Evolutionary conservation across 805 yeast genomes (phyloP).

Genomic region (Myxozyma vanderwaltii): DNA sequence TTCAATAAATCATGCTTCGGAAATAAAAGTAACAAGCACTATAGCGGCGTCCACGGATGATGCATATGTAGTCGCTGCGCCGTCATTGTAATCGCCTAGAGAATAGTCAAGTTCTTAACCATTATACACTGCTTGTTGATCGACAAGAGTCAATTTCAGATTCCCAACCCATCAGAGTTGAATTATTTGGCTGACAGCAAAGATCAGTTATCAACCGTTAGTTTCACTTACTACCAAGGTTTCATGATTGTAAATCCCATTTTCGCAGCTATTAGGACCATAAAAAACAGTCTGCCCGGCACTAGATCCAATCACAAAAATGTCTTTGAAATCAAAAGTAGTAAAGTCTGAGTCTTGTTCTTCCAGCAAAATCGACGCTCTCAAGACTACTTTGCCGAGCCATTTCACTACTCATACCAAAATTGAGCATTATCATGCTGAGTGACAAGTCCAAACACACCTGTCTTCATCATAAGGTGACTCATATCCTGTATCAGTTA

Average conservation of each 20-base stretch:
- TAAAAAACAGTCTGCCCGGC: slow-evolving; percentile 55
- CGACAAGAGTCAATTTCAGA: slow-evolving; percentile 64
- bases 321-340: slow-evolving; percentile 46
- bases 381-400: slow-evolving; percentile 60
- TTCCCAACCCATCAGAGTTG: slow-evolving; percentile 56
- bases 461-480: slow-evolving; percentile 58
- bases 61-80: slow-evolving; percentile 49
- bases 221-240: slow-evolving; percentile 45
- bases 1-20: slow-evolving; percentile 62
- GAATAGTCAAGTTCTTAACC: slow-evolving; percentile 52
- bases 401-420: slow-evolving; percentile 45
- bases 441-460: slow-evolving; percentile 55
- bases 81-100: slow-evolving; percentile 52
- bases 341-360: slow-evolving; percentile 55
- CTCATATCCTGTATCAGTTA: slow-evolving; percentile 56
- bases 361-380: slow-evolving; percentile 58
- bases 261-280: slow-evolving; percentile 55
- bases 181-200: background rate
- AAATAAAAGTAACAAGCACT: slow-evolving; percentile 55
- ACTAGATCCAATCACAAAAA: slow-evolving; percentile 55
- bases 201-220: background rate
- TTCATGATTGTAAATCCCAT: slow-evolving; percentile 57
- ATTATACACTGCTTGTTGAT: slow-evolving; percentile 52
- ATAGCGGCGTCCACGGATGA: slow-evolving; percentile 56
- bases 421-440: slow-evolving; percentile 58